Percentiles rank a stretch among this genome's conserved stretches.
phyloP scores from a whole-genome alignment of 2,329 filamentous ascomycete species.

The Verticillium longisporum region DNA sequence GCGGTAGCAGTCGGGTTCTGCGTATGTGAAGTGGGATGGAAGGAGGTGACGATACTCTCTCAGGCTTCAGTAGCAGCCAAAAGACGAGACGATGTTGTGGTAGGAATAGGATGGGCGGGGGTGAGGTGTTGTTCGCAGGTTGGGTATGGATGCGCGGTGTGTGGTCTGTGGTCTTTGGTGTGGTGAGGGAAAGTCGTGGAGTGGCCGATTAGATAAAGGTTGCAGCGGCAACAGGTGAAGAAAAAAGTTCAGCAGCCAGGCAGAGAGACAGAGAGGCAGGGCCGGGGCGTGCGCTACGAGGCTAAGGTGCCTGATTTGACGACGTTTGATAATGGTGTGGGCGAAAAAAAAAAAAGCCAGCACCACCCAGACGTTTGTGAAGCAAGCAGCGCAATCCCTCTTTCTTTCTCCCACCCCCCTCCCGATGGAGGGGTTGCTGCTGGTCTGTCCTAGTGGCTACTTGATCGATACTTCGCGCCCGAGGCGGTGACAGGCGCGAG shows the following conservation, averaged over 20 bases:
- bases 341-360: not conserved
- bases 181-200: conserved; percentile 1
- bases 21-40: conserved; percentile 7
- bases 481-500: not conserved
- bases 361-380: not conserved
- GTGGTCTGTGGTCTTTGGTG: not conserved
- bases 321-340: not conserved
- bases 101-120: not conserved
- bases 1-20: conserved; percentile 15
- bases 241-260: not conserved
- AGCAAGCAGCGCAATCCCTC: not conserved
- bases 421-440: not conserved
- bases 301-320: not conserved
- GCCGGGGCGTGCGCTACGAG: not conserved
- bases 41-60: conserved; percentile 1
- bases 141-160: not conserved
- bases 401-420: too few relatives aligned
- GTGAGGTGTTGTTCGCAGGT: not conserved
- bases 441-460: not conserved
- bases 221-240: not conserved
- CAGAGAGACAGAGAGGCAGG: not conserved
- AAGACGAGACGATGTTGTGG: not conserved
- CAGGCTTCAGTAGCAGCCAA: not conserved
- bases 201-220: not conserved
- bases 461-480: not conserved